Base-by-base conservation (phyloP, 306 rosid species). In the Adenanthera pavonina region DNA sequence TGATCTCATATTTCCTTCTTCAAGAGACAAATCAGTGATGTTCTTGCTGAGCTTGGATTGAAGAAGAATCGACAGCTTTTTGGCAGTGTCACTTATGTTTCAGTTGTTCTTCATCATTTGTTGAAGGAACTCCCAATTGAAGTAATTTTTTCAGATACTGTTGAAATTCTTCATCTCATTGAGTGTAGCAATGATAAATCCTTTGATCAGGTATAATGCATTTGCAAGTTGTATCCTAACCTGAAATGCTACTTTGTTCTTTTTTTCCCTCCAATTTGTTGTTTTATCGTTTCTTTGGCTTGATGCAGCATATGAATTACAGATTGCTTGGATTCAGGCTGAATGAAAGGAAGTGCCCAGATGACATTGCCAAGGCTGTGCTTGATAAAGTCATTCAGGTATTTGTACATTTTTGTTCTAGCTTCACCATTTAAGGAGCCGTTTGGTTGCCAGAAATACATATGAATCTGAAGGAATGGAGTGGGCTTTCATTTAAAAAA, bases 311-410 rank as follows among this genome's bases (percentile, higher is more conserved):
- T 84, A 82, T 90, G 89, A 95, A 92, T 89, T 95, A 91, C 92
- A 92, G 96, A 81, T 88, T 95, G 85, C 93, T 93, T 68, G 99
- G 99, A 64, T 87, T 95, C 85, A 93, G 97, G 96, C 88, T 95
- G 57, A 84, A 89, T 78, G 99, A 93, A 80, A 80, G 75, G 80
- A 87, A 79, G 79, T 87, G 84, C 69, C 82, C 84, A 15, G 78
- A 64, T 72, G 90, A 85, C 57, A 72, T 83, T 74, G 80, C 84
- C 80, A 85, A 56, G 82, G 84, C 76, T 64, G 97, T 92, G 84
- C 75, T 89, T 44, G 92, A 93, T 75, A 86, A 86, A 83, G 84
- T 90, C 83, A 80, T 88, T 76, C 89, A 92, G 99, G 97, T 93
- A 78, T 66, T 41, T 83, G 66, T 74, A 71, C 57, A 52, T 80